Percentiles rank a stretch among this genome's conserved stretches.
phyloP scores from a whole-genome alignment of 2,329 filamentous ascomycete genomes.

The Aquanectria penicillioides region DNA sequence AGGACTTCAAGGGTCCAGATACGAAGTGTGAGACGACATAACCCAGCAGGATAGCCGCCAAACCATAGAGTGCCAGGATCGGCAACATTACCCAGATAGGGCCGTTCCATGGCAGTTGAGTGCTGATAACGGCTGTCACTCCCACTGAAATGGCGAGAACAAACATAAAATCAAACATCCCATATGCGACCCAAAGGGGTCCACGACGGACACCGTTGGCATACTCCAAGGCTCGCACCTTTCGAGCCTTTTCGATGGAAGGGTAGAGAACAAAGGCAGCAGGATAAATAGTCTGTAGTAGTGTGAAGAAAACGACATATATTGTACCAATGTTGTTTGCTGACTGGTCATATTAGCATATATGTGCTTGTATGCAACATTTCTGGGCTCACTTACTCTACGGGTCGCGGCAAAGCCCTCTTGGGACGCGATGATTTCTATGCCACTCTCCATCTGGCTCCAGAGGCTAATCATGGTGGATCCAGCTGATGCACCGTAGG shows the following conservation, averaged over 20 bases:
- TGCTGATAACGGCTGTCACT: constrained; percentile 72
- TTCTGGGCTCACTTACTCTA: constrained; percentile 41
- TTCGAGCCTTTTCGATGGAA: constrained; percentile 77
- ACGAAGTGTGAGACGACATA: constrained; percentile 73
- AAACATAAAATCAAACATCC: constrained; percentile 79
- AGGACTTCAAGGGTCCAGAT: constrained; percentile 75
- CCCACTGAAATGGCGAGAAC: constrained; percentile 71
- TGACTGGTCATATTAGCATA: too few species aligned
- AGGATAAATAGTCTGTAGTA: constrained; percentile 72
- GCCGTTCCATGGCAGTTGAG: constrained; percentile 72
- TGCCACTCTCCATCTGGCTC: constrained; percentile 34
- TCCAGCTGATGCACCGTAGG: constrained; percentile 12
- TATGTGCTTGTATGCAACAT: too few species aligned
- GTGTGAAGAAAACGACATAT: constrained; percentile 76
- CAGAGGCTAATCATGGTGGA: constrained; percentile 28
- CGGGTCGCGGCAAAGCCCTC: constrained; percentile 70
- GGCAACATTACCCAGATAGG: constrained; percentile 79
- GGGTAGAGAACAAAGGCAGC: constrained; percentile 81
- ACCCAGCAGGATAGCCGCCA: constrained; percentile 75
- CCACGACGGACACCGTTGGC: constrained; percentile 83
- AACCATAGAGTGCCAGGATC: constrained; percentile 79
- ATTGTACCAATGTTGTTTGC: constrained; percentile 66
- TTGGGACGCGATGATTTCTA: constrained; percentile 62
- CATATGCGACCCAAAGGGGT: constrained; percentile 84
- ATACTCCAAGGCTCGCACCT: constrained; percentile 84